Evolutionary conservation across 768 basidiomycete species (phyloP).

Genomic region (Cyclocybe cylindracea): DNA sequence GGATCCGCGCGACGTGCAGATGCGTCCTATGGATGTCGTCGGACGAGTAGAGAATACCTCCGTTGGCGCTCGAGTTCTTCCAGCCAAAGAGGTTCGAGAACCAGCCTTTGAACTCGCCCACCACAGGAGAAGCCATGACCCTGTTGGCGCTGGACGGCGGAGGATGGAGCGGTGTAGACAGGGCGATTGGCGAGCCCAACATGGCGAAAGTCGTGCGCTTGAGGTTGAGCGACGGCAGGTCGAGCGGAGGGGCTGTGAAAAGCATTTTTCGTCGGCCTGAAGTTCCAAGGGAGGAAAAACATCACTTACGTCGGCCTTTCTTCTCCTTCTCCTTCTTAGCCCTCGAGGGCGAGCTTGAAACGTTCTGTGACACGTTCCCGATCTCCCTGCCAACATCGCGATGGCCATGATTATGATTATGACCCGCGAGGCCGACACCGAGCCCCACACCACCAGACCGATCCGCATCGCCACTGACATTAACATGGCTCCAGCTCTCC

Average conservation of each 20-base stretch:
- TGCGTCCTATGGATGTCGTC: slow-evolving; percentile 63
- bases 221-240: slow-evolving; percentile 46
- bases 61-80: slow-evolving; percentile 56
- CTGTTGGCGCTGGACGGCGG: slow-evolving; percentile 30
- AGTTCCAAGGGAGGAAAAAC: not conserved
- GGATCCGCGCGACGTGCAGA: slow-evolving; percentile 59
- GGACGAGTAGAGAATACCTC: slow-evolving; percentile 52
- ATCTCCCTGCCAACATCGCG: slow-evolving; percentile 56
- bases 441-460: slow-evolving; percentile 30
- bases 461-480: slow-evolving; percentile 30
- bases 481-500: slow-evolving; percentile 37
- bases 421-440: slow-evolving; percentile 33
- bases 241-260: slow-evolving; percentile 54
- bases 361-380: slow-evolving; percentile 24
- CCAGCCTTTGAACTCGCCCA: slow-evolving; percentile 89
- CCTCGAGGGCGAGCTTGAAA: slow-evolving; percentile 20
- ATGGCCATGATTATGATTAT: slow-evolving; percentile 46
- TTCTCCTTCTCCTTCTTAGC: slow-evolving; percentile 52
- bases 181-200: slow-evolving; percentile 49
- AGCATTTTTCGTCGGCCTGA: not conserved
- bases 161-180: slow-evolving; percentile 39
- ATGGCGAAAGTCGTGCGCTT: slow-evolving; percentile 47
- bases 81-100: slow-evolving; percentile 95
- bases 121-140: slow-evolving; percentile 64
- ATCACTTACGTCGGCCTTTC: slow-evolving; percentile 55